Evolutionary conservation across 2,329 filamentous ascomycete species (phyloP).

Genomic region (Paraphoma chrysanthemicola): DNA sequence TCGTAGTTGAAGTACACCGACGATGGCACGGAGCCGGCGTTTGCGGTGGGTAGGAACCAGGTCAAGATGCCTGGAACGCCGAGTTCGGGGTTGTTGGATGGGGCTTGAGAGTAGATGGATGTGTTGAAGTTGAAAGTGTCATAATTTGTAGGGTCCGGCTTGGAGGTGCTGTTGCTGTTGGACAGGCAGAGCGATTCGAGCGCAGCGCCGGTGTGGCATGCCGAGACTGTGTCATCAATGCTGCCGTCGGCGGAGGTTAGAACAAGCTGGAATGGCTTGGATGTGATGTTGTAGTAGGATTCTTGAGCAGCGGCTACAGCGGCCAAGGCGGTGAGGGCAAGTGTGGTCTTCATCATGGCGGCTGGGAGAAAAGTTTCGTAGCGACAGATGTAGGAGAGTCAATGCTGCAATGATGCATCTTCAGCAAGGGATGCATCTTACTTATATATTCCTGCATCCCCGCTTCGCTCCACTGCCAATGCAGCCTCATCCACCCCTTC

Average conservation of each 20-base stretch:
- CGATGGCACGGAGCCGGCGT: conserved; percentile 40
- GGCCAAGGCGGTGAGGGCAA: conserved; percentile 24
- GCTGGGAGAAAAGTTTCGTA: neutral
- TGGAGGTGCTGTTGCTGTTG: conserved; percentile 22
- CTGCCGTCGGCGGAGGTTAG: conserved; percentile 48
- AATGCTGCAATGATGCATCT: conserved; percentile 4
- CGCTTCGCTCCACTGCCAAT: neutral
- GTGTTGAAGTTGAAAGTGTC: conserved; percentile 44
- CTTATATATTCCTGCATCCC: conserved; percentile 9
- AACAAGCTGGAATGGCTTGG: conserved; percentile 54
- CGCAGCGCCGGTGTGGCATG: conserved; percentile 58
- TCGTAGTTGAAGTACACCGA: conserved; percentile 47
- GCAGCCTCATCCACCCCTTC: conserved; percentile 10
- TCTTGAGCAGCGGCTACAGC: conserved; percentile 33
- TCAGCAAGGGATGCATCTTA: conserved; percentile 9
- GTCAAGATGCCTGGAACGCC: conserved; percentile 47
- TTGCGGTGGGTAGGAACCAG: conserved; percentile 49
- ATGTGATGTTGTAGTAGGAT: conserved; percentile 43
- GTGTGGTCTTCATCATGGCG: conserved; percentile 28
- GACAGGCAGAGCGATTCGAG: conserved; percentile 56
- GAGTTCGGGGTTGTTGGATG: conserved; percentile 13
- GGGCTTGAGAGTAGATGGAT: conserved; percentile 25
- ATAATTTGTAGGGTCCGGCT: conserved; percentile 12
- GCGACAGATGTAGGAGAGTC: neutral
- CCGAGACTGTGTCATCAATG: conserved; percentile 49